phyloP scores from a whole-genome alignment of 2,329 filamentous ascomycete genomes.

The Colletotrichum truncatum region DNA sequence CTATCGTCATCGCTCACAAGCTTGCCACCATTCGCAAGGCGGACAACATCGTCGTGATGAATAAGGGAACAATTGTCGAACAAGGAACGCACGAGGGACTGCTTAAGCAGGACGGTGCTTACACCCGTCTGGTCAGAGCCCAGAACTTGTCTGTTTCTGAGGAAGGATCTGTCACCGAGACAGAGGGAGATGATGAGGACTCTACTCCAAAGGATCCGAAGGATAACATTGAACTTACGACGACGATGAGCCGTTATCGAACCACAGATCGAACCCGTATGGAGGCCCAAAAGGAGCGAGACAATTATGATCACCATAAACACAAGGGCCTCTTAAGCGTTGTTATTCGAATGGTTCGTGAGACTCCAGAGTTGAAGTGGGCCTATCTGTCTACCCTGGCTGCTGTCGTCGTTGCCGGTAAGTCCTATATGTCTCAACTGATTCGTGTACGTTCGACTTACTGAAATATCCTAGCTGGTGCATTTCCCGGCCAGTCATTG shows the following conservation, averaged over 20 bases:
- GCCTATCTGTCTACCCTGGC: slow-evolving; percentile 44
- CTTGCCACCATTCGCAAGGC: slow-evolving; percentile 66
- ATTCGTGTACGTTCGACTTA: not conserved
- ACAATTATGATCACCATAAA: slow-evolving; percentile 46
- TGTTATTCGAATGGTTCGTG: slow-evolving; percentile 44
- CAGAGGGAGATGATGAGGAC: slow-evolving; percentile 36
- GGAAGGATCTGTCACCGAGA: slow-evolving; percentile 31
- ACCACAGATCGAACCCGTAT: slow-evolving; percentile 41
- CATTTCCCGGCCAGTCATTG: slow-evolving; percentile 54
- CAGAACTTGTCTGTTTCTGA: slow-evolving; percentile 45
- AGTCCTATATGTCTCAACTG: not conserved
- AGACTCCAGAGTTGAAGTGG: slow-evolving; percentile 47
- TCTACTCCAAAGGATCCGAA: not conserved
- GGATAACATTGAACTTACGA: slow-evolving; percentile 34
- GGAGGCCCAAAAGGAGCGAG: slow-evolving; percentile 44
- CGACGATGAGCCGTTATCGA: slow-evolving; percentile 42
- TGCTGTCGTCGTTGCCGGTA: slow-evolving; percentile 39
- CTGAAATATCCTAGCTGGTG: slow-evolving; percentile 37
- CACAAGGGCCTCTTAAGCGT: slow-evolving; percentile 40
- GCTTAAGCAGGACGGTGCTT: slow-evolving; percentile 54
- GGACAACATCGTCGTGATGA: slow-evolving; percentile 71
- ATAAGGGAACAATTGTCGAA: slow-evolving; percentile 65
- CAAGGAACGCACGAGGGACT: slow-evolving; percentile 68
- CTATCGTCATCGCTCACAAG: slow-evolving; percentile 70
- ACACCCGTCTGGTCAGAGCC: slow-evolving; percentile 58